These are phyloP conservation scores for Brassica hybrid DNA, from an alignment of 441 rosid species.

Conservation along the genomic window DNA sequence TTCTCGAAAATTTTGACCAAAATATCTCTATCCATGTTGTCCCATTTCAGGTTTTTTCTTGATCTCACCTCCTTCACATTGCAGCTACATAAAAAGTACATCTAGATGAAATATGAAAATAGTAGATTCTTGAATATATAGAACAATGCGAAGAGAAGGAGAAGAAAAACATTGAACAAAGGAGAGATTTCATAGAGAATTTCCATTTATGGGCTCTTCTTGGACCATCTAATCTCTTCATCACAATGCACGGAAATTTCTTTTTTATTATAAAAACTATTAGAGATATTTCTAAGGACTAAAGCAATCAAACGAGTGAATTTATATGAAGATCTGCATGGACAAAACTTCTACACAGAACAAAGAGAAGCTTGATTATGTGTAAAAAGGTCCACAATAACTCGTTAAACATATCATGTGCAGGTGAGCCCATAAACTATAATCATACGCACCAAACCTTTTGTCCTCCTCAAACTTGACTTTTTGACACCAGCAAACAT, in stretches of 20 bases:
- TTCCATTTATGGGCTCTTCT: background rate
- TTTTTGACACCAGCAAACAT: background rate
- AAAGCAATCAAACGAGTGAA: background rate
- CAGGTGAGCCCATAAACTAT: conserved; percentile 13
- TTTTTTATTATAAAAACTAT: background rate
- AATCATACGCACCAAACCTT: background rate
- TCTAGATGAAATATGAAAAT: background rate
- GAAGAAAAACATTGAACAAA: background rate
- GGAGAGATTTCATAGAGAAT: background rate
- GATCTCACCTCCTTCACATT: background rate
- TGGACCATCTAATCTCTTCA: conserved; percentile 14
- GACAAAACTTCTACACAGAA: conserved; percentile 9
- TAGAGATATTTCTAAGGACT: background rate
- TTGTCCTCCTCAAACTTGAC: background rate
- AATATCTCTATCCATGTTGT: background rate
- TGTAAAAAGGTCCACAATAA: background rate
- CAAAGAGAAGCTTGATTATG: conserved; percentile 2
- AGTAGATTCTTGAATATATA: background rate
- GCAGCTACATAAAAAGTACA: background rate
- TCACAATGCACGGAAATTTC: background rate
- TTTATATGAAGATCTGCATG: background rate
- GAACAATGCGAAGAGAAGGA: background rate
- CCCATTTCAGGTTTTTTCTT: background rate
- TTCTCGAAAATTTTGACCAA: background rate
- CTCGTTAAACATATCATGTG: background rate